These are phyloP conservation scores for Aegilops tauschii DNA, from an alignment of 176 grass and related monocot genomes.

Conservation along the genomic window DNA sequence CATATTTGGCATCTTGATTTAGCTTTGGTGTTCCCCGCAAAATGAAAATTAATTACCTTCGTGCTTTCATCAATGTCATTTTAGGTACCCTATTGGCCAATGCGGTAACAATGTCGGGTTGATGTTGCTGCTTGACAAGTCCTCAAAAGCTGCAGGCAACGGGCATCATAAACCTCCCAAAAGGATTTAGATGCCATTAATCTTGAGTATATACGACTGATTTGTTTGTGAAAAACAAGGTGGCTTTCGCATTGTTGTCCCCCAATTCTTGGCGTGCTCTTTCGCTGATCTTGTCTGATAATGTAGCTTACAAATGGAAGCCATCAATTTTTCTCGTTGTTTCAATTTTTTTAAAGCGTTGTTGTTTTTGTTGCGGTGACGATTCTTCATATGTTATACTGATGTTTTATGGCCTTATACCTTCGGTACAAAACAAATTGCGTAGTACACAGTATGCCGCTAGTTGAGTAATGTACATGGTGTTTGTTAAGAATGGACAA, in stretches of 20 bases:
- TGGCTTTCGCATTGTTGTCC: constrained; percentile 22
- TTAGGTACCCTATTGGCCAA: constrained; percentile 67
- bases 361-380: background rate
- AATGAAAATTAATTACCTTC: background rate
- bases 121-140: constrained; percentile 61
- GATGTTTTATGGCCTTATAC: background rate
- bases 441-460: constrained; percentile 11
- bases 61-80: background rate
- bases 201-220: background rate
- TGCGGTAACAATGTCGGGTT: constrained; percentile 59
- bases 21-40: background rate
- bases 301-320: constrained; percentile 14
- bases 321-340: background rate
- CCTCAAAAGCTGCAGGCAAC: constrained; percentile 18
- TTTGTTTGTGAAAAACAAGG: constrained; percentile 3
- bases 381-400: background rate
- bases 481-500: background rate
- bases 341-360: background rate
- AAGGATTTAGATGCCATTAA: constrained; percentile 16
- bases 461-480: constrained; percentile 1
- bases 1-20: background rate
- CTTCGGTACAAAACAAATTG: background rate
- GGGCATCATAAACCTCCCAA: constrained; percentile 56
- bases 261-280: background rate
- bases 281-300: background rate